Conservation (phyloP, 2,329 filamentous ascomycete species). For the Hyphodiscus sp. region DNA sequence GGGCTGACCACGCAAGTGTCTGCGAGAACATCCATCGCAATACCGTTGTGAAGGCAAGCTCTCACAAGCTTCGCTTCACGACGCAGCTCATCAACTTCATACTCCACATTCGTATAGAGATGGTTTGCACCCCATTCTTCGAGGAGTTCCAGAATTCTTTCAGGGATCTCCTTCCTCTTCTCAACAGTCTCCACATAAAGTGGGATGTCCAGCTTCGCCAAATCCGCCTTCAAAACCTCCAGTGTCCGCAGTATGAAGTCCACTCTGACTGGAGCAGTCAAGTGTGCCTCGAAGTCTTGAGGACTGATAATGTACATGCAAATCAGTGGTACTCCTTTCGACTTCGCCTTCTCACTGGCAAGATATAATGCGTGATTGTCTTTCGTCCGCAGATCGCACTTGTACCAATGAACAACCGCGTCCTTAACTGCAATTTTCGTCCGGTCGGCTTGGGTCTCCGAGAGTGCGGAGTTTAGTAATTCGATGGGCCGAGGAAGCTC, state of each 20-base stretch:
- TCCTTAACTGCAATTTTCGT: constrained; percentile 45
- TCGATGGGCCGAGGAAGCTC: constrained; percentile 69
- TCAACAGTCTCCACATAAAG: constrained; percentile 68
- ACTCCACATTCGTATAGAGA: constrained; percentile 79
- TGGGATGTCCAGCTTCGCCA: constrained; percentile 69
- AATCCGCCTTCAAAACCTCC: constrained; percentile 54
- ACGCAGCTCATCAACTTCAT: constrained; percentile 84
- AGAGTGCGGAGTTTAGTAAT: constrained; percentile 52
- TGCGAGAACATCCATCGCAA: constrained; percentile 65
- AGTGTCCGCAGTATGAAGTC: constrained; percentile 77
- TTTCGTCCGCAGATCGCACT: constrained; percentile 64
- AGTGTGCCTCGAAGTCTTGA: constrained; percentile 77
- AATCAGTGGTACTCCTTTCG: constrained; percentile 64
- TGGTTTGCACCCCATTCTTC: constrained; percentile 68
- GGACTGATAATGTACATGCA: constrained; percentile 75
- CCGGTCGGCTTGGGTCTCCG: constrained; percentile 51
- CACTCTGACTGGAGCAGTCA: constrained; percentile 64
- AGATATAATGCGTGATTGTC: constrained; percentile 69
- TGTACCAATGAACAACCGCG: constrained; percentile 85
- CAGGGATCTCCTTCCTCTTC: constrained; percentile 55
- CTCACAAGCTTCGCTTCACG: constrained; percentile 64
- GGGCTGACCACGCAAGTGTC: constrained; percentile 81
- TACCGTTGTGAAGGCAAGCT: constrained; percentile 52
- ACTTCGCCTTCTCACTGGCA: constrained; percentile 61
- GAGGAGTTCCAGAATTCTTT: constrained; percentile 57